A percentile compares a stretch with the other conserved stretches of the same genome.
phyloP scores from a whole-genome alignment of 208 protist genomes.

The Porcisia deanei region DNA sequence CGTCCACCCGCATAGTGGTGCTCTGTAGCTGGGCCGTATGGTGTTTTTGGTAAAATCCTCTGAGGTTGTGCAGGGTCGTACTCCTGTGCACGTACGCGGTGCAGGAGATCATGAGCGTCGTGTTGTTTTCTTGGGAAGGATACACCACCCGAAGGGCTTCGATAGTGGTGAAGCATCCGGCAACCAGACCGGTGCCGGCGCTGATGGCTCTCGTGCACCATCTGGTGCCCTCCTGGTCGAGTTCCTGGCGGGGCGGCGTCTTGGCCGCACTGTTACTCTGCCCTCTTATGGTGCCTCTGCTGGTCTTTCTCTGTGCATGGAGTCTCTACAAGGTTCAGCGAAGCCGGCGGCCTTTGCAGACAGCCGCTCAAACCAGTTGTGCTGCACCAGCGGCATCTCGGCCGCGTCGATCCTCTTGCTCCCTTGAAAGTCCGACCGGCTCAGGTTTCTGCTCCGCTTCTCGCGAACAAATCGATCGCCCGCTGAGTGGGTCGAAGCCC shows the following conservation, averaged over 20 bases:
- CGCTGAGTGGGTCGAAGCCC: neutral
- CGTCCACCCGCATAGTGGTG: slow-evolving; percentile 10
- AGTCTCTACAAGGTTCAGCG: slow-evolving; percentile 4
- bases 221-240: slow-evolving; percentile 14
- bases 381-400: neutral
- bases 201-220: slow-evolving; percentile 17
- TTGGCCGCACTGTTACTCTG: slow-evolving; percentile 15
- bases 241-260: neutral
- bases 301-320: slow-evolving; percentile 26
- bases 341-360: slow-evolving; percentile 12
- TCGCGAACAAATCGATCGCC: slow-evolving; percentile 12
- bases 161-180: neutral
- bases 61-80: slow-evolving; percentile 10
- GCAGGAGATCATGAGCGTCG: slow-evolving; percentile 5
- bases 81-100: slow-evolving; percentile 16
- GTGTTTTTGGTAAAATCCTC: slow-evolving; percentile 9
- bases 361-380: neutral
- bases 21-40: slow-evolving; percentile 26
- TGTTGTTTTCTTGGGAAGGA: slow-evolving; percentile 8
- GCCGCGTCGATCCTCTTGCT: neutral
- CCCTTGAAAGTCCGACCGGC: neutral
- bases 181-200: neutral
- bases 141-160: neutral
- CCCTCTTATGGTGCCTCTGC: slow-evolving; percentile 20
- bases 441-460: neutral